Evolutionary conservation across 768 basidiomycete genomes (phyloP).

Genomic region (Podaxis pistillaris): DNA sequence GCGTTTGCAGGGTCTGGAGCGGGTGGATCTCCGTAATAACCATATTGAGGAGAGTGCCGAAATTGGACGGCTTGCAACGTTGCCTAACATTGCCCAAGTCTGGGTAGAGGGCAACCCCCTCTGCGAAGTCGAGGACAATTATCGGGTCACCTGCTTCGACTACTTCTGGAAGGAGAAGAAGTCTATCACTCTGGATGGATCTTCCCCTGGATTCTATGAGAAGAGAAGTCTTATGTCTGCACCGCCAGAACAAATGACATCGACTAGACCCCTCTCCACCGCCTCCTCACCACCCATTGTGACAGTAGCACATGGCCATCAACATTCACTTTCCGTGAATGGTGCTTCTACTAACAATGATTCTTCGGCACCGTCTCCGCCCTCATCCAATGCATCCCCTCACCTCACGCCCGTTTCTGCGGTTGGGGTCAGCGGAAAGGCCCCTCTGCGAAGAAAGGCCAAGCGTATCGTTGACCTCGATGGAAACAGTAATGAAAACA

Average conservation of each 20-base stretch:
- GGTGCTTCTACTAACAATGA: neutral
- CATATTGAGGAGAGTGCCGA: conserved; percentile 81
- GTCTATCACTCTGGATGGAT: conserved; percentile 72
- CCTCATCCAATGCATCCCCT: conserved; percentile 45
- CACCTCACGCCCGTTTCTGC: conserved; percentile 35
- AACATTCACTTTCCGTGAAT: conserved; percentile 20
- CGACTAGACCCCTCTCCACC: conserved; percentile 44
- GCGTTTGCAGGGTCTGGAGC: conserved; percentile 79
- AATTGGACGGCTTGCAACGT: conserved; percentile 73
- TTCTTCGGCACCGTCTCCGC: conserved; percentile 23
- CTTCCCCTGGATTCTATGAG: conserved; percentile 69
- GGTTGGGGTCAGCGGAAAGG: conserved; percentile 35
- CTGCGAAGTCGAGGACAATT: conserved; percentile 66
- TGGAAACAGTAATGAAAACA: conserved; percentile 39
- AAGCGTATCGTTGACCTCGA: conserved; percentile 82
- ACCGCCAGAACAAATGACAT: conserved; percentile 51
- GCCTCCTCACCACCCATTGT: conserved; percentile 61
- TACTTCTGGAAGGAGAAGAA: conserved; percentile 86
- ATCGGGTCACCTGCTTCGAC: conserved; percentile 77
- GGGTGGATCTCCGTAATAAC: conserved; percentile 82
- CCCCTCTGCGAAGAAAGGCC: conserved; percentile 52
- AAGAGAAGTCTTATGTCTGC: conserved; percentile 51
- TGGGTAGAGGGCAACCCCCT: conserved; percentile 88
- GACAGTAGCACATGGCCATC: conserved; percentile 45
- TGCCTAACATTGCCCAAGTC: conserved; percentile 78